Conservation (phyloP, 83 land plant species). For the Larix sibirica region DNA sequence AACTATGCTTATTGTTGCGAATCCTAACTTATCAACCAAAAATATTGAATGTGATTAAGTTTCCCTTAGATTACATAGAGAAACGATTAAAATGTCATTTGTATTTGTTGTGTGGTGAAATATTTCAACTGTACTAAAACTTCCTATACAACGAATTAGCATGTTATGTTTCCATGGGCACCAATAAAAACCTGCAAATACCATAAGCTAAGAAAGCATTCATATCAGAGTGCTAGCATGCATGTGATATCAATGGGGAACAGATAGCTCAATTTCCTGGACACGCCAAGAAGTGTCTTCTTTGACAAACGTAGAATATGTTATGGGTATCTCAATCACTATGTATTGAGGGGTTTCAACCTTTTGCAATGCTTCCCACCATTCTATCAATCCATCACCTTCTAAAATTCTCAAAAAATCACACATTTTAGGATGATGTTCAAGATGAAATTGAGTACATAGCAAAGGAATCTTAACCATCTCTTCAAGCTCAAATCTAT, state of each 20-base stretch:
- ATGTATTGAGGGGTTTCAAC: constrained; percentile 27
- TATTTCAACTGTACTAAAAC: too few relatives aligned
- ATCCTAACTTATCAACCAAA: background rate
- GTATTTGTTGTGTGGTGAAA: too few relatives aligned
- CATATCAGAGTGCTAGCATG: too few relatives aligned
- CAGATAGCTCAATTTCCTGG: constrained; percentile 34
- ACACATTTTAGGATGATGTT: constrained; percentile 50
- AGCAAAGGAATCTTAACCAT: constrained; percentile 47
- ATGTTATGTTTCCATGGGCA: too few relatives aligned
- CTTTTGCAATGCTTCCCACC: constrained; percentile 48
- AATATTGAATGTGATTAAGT: too few relatives aligned
- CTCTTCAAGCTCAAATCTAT: constrained; percentile 39
- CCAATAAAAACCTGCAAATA: too few relatives aligned
- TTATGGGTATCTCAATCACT: constrained; percentile 5
- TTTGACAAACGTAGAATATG: constrained; percentile 18
- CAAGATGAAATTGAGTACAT: constrained; percentile 39
- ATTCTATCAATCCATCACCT: constrained; percentile 41
- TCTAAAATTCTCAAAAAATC: constrained; percentile 48
- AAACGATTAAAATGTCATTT: too few relatives aligned
- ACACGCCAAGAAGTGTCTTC: constrained; percentile 27
- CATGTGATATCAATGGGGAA: constrained; percentile 22
- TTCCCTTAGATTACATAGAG: too few relatives aligned
- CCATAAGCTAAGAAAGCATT: too few relatives aligned
- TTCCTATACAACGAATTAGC: too few relatives aligned
- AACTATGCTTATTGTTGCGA: background rate